These are phyloP conservation scores for Crithidia mellificae DNA, from an alignment of 208 protist species.

Conservation along the genomic window DNA sequence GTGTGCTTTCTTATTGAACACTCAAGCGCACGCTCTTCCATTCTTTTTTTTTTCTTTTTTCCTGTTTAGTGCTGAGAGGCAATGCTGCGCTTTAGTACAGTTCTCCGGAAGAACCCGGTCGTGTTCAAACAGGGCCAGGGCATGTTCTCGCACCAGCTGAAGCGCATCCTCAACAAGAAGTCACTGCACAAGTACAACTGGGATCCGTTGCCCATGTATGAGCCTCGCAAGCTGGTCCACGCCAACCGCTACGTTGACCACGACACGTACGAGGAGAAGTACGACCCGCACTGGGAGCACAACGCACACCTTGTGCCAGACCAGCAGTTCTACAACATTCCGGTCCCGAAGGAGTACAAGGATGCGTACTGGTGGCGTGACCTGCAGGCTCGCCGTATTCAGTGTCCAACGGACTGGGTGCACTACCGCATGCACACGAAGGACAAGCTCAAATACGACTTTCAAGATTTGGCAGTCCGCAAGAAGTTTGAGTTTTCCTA, in stretches of 20 bases:
- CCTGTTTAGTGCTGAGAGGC: too few relatives aligned
- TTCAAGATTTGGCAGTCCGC: conserved; percentile 84
- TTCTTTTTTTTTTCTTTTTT: too few relatives aligned
- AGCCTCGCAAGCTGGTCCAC: conserved; percentile 86
- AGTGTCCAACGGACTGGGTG: conserved; percentile 91
- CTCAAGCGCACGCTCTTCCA: too few relatives aligned
- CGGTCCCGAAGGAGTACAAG: conserved; percentile 84
- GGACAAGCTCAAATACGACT: conserved; percentile 77
- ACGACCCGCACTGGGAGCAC: conserved; percentile 81
- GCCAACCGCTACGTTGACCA: conserved; percentile 77
- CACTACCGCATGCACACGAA: conserved; percentile 79
- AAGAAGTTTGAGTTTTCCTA: conserved; percentile 90
- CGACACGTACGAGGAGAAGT: conserved; percentile 80
- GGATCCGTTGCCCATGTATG: conserved; percentile 91
- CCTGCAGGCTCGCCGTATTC: conserved; percentile 84
- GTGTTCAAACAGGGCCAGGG: conserved; percentile 91
- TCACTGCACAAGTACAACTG: conserved; percentile 87
- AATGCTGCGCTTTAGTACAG: conserved; percentile 51
- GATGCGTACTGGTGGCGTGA: conserved; percentile 94
- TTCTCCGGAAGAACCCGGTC: conserved; percentile 82
- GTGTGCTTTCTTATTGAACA: too few relatives aligned
- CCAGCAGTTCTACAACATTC: conserved; percentile 78
- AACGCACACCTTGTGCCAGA: conserved; percentile 80
- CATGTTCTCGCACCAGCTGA: conserved; percentile 91
- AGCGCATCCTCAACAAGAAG: conserved; percentile 91